phyloP scores from a whole-genome alignment of 2,329 filamentous ascomycete species.

The Botrytis medusae region DNA sequence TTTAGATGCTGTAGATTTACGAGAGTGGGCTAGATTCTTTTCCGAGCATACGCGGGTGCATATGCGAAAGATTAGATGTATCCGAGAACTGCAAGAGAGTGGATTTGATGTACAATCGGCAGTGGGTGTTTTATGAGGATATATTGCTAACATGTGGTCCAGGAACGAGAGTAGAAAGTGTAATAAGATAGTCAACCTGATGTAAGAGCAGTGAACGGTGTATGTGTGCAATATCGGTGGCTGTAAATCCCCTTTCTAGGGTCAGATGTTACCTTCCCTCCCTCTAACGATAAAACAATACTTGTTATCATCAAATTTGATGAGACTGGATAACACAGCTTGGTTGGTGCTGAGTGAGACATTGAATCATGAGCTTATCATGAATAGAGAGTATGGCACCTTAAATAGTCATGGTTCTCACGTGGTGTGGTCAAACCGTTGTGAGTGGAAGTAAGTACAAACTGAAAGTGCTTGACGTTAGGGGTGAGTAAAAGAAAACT shows the following conservation, averaged over 20 bases:
- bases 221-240: not conserved
- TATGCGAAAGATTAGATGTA: slow-evolving; percentile 5
- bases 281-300: not conserved
- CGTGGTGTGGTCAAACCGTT: not conserved
- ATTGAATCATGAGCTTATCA: slow-evolving; percentile 5
- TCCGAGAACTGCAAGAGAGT: slow-evolving; percentile 7
- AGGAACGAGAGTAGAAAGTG: not conserved
- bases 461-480: not conserved
- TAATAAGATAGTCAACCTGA: not conserved
- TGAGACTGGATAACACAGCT: not conserved
- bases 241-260: not conserved
- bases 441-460: not conserved
- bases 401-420: not conserved
- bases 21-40: not conserved
- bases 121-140: not conserved
- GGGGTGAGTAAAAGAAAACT: not conserved
- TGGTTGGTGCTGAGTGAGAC: slow-evolving; percentile 8
- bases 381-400: not conserved
- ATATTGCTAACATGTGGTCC: not conserved
- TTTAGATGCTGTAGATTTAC: not conserved
- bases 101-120: not conserved
- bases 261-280: not conserved
- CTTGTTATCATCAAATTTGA: not conserved
- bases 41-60: not conserved
- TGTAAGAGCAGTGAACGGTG: not conserved